phyloP scores from a whole-genome alignment of 352 stramenopile species.

The Phytophthora podocarpi region DNA sequence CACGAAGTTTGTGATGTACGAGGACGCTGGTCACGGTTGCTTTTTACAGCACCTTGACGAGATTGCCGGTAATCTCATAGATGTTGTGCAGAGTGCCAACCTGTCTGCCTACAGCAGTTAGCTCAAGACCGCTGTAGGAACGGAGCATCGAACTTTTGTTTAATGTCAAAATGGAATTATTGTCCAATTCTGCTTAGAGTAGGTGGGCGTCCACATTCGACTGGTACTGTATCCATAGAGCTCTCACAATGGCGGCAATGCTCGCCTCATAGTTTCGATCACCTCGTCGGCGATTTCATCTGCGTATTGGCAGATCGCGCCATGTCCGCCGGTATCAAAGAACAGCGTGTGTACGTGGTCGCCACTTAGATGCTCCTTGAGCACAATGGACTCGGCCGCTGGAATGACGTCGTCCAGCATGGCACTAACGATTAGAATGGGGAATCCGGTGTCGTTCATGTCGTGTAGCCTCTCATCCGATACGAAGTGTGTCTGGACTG shows the following conservation, averaged over 20 bases:
- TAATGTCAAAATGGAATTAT: too few species aligned
- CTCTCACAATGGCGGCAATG: slow-evolving; percentile 17
- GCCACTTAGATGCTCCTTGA: slow-evolving; percentile 40
- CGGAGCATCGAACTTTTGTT: too few species aligned
- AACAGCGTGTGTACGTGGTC: slow-evolving; percentile 52
- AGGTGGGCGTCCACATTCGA: slow-evolving; percentile 14
- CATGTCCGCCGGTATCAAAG: slow-evolving; percentile 53
- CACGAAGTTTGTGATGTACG: slow-evolving; percentile 46
- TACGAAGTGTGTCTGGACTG: slow-evolving; percentile 52
- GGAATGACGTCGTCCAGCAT: slow-evolving; percentile 58
- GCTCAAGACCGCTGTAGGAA: too few species aligned
- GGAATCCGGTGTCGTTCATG: slow-evolving; percentile 49
- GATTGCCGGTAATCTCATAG: slow-evolving; percentile 38
- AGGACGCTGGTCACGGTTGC: slow-evolving; percentile 48
- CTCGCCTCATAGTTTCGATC: slow-evolving; percentile 35
- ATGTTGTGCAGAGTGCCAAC: slow-evolving; percentile 10
- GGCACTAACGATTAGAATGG: slow-evolving; percentile 55
- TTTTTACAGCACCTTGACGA: slow-evolving; percentile 52
- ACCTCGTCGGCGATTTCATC: slow-evolving; percentile 44
- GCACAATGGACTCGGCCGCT: slow-evolving; percentile 37
- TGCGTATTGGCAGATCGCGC: slow-evolving; percentile 51
- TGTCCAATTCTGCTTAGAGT: too few species aligned
- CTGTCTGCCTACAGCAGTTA: too few species aligned
- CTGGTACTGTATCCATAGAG: too few species aligned
- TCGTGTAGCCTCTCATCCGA: slow-evolving; percentile 49